Percentiles rank a stretch among this genome's conserved stretches.
phyloP scores from a whole-genome alignment of 805 yeast genomes.

The Kodamaea nitidulidarum region DNA sequence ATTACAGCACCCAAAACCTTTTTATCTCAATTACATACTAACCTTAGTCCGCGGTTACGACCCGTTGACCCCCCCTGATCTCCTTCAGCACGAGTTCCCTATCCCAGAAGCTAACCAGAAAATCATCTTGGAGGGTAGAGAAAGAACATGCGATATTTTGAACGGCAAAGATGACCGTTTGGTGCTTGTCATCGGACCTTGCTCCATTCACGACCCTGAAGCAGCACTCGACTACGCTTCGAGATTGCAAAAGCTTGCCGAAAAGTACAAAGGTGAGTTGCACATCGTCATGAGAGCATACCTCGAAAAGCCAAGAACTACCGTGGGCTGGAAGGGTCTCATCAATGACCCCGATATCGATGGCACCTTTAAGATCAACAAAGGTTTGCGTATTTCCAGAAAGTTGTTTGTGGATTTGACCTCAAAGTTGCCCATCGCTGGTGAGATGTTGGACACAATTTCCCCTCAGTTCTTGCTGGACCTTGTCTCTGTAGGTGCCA shows the following conservation, averaged over 20 bases:
- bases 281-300: conserved; percentile 95
- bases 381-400: conserved; percentile 87
- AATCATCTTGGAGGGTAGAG: conserved; percentile 71
- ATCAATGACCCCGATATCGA: conserved; percentile 97
- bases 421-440: conserved; percentile 83
- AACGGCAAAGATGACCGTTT: conserved; percentile 84
- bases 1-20: no score
- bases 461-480: conserved; percentile 95
- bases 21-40: no score
- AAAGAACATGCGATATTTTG: conserved; percentile 66
- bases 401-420: conserved; percentile 82
- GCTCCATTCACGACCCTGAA: conserved; percentile 90
- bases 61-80: conserved; percentile 93
- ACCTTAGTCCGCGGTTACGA: conserved; percentile 69
- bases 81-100: conserved; percentile 81
- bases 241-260: conserved; percentile 54
- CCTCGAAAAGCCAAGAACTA: conserved; percentile 96
- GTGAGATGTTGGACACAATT: conserved; percentile 96
- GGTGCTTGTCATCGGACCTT: conserved; percentile 90
- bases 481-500: conserved; percentile 92
- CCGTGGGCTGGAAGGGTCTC: conserved; percentile 98
- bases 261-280: conserved; percentile 67
- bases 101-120: conserved; percentile 56
- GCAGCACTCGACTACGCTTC: conserved; percentile 89
- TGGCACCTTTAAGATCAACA: conserved; percentile 87